These are phyloP conservation scores for Neurospora africana DNA, from an alignment of 495 filamentous ascomycete species.

Conservation along the genomic window DNA sequence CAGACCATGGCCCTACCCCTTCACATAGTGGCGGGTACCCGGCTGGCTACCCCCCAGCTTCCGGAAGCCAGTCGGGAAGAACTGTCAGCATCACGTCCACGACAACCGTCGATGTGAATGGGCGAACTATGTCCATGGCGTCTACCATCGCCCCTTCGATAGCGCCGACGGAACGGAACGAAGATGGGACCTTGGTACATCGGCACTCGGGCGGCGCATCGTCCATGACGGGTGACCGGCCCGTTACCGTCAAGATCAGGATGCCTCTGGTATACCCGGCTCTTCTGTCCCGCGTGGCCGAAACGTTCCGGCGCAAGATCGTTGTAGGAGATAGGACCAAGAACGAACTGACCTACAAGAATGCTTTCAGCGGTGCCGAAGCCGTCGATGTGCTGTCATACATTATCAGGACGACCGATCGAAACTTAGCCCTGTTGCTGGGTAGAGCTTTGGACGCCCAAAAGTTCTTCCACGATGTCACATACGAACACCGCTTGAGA, in stretches of 20 bases:
- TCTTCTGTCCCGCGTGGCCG: conserved; percentile 78
- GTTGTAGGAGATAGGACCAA: conserved; percentile 77
- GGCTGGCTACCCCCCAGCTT: conserved; percentile 18
- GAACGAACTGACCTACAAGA: conserved; percentile 95
- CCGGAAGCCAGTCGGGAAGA: conserved; percentile 33
- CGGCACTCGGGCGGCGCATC: conserved; percentile 31
- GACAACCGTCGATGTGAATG: conserved; percentile 23
- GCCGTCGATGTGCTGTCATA: conserved; percentile 89
- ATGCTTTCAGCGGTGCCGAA: conserved; percentile 87
- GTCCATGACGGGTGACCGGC: conserved; percentile 39
- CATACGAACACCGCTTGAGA: conserved; percentile 89
- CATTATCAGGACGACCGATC: conserved; percentile 93
- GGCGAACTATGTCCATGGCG: conserved; percentile 77
- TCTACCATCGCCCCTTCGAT: conserved; percentile 44
- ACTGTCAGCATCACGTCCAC: conserved; percentile 45
- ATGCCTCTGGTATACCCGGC: conserved; percentile 88
- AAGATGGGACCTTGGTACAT: conserved; percentile 33
- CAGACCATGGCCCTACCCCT: conserved; percentile 7
- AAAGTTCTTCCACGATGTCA: conserved; percentile 99
- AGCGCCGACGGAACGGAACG: conserved; percentile 20
- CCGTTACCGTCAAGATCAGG: conserved; percentile 40
- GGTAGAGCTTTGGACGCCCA: conserved; percentile 92
- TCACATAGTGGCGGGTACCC: conserved; percentile 11
- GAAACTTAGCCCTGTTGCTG: conserved; percentile 88
- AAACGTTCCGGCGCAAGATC: conserved; percentile 81